These are phyloP conservation scores for Leucocoprinus leucothites DNA, from an alignment of 768 basidiomycete species.

Conservation along the genomic window DNA sequence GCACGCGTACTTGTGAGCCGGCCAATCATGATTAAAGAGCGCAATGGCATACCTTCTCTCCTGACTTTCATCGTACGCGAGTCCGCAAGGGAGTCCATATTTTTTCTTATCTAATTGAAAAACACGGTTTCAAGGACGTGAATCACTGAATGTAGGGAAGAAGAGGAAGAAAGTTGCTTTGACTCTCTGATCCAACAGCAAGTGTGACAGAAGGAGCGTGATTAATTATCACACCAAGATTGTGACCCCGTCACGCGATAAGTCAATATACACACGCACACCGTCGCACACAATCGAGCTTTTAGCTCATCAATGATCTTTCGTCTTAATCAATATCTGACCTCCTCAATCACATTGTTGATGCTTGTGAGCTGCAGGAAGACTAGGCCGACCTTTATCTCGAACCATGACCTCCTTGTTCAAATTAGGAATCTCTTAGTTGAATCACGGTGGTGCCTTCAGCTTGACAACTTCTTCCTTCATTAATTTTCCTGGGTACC, in stretches of 20 bases:
- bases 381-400: no score
- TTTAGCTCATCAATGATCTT: neutral
- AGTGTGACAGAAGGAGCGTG: slow-evolving; percentile 24
- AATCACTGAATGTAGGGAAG: slow-evolving; percentile 28
- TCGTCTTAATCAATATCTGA: neutral
- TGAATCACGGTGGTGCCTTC: no score
- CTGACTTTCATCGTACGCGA: slow-evolving; percentile 74
- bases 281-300: neutral
- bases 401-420: no score
- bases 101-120: neutral
- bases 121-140: slow-evolving; percentile 20
- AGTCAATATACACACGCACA: neutral
- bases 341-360: no score
- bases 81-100: slow-evolving; percentile 45
- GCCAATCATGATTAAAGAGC: slow-evolving; percentile 24
- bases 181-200: slow-evolving; percentile 15
- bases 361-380: no score
- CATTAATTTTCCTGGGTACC: no score
- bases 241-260: slow-evolving; percentile 7
- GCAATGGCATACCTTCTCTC: slow-evolving; percentile 55
- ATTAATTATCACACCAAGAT: slow-evolving; percentile 17
- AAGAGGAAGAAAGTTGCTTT: slow-evolving; percentile 26
- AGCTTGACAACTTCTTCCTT: no score
- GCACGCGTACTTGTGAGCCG: slow-evolving; percentile 31
- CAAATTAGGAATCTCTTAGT: no score